A percentile compares a stretch with the other conserved stretches of the same genome.
These are phyloP conservation scores for Phenoliferia sp. DNA, from an alignment of 1,284 basidiomycete species.

Conservation along the genomic window DNA sequence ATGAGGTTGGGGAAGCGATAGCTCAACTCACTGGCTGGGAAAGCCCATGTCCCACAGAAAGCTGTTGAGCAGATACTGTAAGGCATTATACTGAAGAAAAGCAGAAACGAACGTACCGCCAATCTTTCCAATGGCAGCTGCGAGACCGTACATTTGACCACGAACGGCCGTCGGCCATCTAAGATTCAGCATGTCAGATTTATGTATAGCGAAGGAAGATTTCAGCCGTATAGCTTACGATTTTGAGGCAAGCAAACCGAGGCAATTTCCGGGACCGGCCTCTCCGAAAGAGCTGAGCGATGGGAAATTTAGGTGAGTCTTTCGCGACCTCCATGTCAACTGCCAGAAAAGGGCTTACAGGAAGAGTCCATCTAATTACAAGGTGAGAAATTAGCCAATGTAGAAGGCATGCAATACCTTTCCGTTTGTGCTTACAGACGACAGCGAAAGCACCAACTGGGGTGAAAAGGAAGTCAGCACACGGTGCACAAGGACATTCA, in stretches of 20 bases:
- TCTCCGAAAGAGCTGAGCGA: no score
- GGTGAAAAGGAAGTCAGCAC: conserved; percentile 35
- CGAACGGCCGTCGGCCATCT: not conserved
- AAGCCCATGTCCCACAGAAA: not conserved
- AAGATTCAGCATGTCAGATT: not conserved
- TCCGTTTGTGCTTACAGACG: not conserved
- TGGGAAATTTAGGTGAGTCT: no score
- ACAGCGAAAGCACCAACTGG: conserved; percentile 30
- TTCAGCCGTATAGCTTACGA: not conserved
- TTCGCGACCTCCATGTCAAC: no score
- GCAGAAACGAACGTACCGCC: not conserved
- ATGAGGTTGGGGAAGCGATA: not conserved
- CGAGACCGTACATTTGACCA: not conserved
- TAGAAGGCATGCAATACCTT: not conserved
- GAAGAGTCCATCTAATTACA: conserved; percentile 19
- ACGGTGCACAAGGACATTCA: conserved; percentile 30
- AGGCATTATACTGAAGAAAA: not conserved
- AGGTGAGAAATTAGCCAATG: conserved; percentile 64
- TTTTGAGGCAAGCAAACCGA: not conserved
- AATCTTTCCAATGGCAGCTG: conserved; percentile 1
- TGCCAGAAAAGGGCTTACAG: no score
- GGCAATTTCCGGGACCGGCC: not conserved
- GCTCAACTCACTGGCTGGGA: not conserved
- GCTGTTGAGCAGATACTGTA: not conserved
- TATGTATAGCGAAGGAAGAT: not conserved